Conservation (phyloP, 305 asterid genomes). For the Solanum chacoense region DNA sequence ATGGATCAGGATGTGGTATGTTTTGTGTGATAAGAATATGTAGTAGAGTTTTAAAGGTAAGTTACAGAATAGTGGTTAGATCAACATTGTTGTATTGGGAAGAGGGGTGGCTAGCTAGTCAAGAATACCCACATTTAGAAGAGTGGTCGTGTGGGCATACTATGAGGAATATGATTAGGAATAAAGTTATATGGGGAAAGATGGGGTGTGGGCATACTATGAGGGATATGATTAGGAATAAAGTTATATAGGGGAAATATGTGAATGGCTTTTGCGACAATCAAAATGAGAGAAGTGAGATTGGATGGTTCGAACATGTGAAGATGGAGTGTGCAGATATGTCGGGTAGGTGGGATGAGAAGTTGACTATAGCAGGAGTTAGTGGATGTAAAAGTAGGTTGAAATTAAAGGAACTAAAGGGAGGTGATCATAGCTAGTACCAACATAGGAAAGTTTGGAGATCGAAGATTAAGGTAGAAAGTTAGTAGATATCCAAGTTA, state of each 20-base stretch:
- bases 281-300: not conserved
- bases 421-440: too few relatives aligned
- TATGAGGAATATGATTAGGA: not conserved
- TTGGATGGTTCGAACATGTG: not conserved
- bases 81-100: not conserved
- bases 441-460: too few relatives aligned
- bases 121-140: not conserved
- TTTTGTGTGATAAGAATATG: not conserved
- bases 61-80: not conserved
- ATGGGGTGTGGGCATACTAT: not conserved
- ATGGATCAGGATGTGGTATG: not conserved
- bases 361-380: not conserved
- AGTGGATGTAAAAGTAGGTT: not conserved
- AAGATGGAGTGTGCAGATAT: not conserved
- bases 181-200: not conserved
- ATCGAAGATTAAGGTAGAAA: too few relatives aligned
- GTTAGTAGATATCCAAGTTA: too few relatives aligned
- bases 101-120: not conserved
- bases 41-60: not conserved
- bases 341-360: not conserved
- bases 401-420: too few relatives aligned
- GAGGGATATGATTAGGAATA: not conserved
- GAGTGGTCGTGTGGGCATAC: not conserved
- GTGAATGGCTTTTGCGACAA: not conserved
- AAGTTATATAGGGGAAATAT: not conserved